Conservation (phyloP, 805 yeast genomes). For the Cyberlindnera maclurae region DNA sequence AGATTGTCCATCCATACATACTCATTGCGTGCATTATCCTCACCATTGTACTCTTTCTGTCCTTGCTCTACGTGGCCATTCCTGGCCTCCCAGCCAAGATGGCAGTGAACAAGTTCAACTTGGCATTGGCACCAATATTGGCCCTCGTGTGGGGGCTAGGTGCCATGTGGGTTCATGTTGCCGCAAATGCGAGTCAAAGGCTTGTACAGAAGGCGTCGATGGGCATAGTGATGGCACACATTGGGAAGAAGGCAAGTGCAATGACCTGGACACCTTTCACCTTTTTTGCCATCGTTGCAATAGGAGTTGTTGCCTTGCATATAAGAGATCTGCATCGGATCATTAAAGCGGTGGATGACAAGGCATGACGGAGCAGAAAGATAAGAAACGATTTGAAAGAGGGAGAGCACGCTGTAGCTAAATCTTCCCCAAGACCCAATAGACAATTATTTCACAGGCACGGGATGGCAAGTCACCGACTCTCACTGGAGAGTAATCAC, state of each 20-base stretch:
- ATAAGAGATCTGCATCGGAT: constrained; percentile 27
- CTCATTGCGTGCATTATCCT: constrained; percentile 43
- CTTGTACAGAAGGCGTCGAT: constrained; percentile 45
- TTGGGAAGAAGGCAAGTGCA: constrained; percentile 46
- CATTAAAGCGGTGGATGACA: constrained; percentile 16
- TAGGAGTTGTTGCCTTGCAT: constrained; percentile 30
- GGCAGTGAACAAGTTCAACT: constrained; percentile 22
- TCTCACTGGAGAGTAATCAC: constrained; percentile 28
- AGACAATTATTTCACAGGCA: constrained; percentile 13
- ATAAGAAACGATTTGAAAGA: neutral
- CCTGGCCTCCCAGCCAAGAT: constrained; percentile 43
- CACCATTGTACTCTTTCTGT: constrained; percentile 32
- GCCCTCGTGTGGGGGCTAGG: constrained; percentile 57
- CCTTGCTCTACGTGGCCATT: constrained; percentile 35
- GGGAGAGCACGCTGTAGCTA: neutral
- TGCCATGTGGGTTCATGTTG: constrained; percentile 57
- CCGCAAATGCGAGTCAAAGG: constrained; percentile 36
- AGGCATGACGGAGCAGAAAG: constrained; percentile 7
- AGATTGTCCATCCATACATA: constrained; percentile 47
- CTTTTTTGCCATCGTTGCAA: constrained; percentile 34
- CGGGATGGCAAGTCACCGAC: constrained; percentile 26
- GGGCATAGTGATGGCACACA: constrained; percentile 35
- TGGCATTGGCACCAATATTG: constrained; percentile 29
- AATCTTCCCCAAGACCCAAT: constrained; percentile 18
- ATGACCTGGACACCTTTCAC: constrained; percentile 58